These are phyloP conservation scores for Botrytis paeoniae DNA, from an alignment of 2,329 filamentous ascomycete genomes.

Conservation along the genomic window DNA sequence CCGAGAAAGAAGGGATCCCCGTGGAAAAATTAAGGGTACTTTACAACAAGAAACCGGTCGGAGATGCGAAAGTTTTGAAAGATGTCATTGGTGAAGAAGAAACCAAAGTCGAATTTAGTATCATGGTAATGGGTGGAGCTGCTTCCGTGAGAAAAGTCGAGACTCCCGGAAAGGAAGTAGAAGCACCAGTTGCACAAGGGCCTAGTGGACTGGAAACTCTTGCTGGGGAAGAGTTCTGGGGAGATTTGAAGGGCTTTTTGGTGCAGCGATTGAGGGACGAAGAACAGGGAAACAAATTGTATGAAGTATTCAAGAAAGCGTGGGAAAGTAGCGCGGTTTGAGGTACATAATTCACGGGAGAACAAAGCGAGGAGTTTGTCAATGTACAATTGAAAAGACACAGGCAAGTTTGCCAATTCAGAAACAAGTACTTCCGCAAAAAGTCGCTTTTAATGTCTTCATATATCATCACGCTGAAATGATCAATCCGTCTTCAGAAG, in stretches of 20 bases:
- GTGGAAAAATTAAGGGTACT: constrained; percentile 83
- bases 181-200: constrained; percentile 47
- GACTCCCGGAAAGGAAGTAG: constrained; percentile 37
- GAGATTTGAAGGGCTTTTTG: constrained; percentile 77
- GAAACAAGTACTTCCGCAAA: constrained; percentile 14
- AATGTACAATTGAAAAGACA: constrained; percentile 13
- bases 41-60: constrained; percentile 80
- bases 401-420: constrained; percentile 5
- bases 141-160: constrained; percentile 43
- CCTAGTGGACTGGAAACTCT: constrained; percentile 60
- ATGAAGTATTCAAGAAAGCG: constrained; percentile 64
- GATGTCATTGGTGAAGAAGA: constrained; percentile 63
- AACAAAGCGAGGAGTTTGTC: constrained; percentile 29
- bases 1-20: constrained; percentile 58
- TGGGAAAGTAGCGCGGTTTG: constrained; percentile 37
- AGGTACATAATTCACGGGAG: constrained; percentile 11
- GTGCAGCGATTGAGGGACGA: constrained; percentile 74
- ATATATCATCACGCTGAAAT: constrained; percentile 22
- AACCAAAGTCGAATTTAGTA: constrained; percentile 66
- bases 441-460: constrained; percentile 22
- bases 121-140: constrained; percentile 84
- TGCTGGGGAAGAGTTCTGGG: constrained; percentile 76
- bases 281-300: constrained; percentile 60
- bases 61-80: constrained; percentile 72
- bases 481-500: constrained; percentile 19